Percentiles rank a stretch among this genome's conserved stretches.
phyloP scores from a whole-genome alignment of 805 yeast species.

The Candida caryicola region DNA sequence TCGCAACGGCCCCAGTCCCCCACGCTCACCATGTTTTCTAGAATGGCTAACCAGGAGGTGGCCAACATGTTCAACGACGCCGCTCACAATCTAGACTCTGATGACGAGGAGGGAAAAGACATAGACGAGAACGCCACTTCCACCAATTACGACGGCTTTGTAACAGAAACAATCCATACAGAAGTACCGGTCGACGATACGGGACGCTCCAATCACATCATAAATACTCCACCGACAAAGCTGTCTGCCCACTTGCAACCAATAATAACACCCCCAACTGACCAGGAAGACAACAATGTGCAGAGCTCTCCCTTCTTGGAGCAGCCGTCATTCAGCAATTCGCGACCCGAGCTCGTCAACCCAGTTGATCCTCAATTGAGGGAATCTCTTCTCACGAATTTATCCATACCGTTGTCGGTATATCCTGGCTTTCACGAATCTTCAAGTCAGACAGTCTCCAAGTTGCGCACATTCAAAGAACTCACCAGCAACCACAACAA shows the following conservation, averaged over 20 bases:
- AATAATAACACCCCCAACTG: slow-evolving; percentile 28
- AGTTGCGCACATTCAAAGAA: slow-evolving; percentile 32
- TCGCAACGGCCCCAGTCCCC: slow-evolving; percentile 55
- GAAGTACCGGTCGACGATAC: background rate
- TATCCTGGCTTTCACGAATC: slow-evolving; percentile 35
- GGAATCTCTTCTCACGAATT: slow-evolving; percentile 32
- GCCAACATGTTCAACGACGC: slow-evolving; percentile 70
- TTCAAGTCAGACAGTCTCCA: slow-evolving; percentile 25
- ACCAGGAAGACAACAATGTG: slow-evolving; percentile 19
- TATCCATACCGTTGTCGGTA: slow-evolving; percentile 33
- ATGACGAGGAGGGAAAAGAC: slow-evolving; percentile 25
- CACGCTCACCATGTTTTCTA: slow-evolving; percentile 74
- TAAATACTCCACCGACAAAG: background rate
- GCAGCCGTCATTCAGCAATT: slow-evolving; percentile 16
- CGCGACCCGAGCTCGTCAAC: slow-evolving; percentile 12
- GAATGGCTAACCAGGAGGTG: slow-evolving; percentile 72
- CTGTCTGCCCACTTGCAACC: slow-evolving; percentile 4
- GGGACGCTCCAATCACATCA: slow-evolving; percentile 1
- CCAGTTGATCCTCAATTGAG: slow-evolving; percentile 48
- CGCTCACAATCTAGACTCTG: slow-evolving; percentile 26
- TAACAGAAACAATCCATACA: slow-evolving; percentile 46
- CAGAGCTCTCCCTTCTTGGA: slow-evolving; percentile 51
- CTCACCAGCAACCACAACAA: slow-evolving; percentile 35
- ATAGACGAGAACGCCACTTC: slow-evolving; percentile 21
- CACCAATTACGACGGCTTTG: slow-evolving; percentile 44